A percentile compares a stretch with the other conserved stretches of the same genome.
Evolutionary conservation across 208 protist species (phyloP).

Genomic region (Leishmania tropica): DNA sequence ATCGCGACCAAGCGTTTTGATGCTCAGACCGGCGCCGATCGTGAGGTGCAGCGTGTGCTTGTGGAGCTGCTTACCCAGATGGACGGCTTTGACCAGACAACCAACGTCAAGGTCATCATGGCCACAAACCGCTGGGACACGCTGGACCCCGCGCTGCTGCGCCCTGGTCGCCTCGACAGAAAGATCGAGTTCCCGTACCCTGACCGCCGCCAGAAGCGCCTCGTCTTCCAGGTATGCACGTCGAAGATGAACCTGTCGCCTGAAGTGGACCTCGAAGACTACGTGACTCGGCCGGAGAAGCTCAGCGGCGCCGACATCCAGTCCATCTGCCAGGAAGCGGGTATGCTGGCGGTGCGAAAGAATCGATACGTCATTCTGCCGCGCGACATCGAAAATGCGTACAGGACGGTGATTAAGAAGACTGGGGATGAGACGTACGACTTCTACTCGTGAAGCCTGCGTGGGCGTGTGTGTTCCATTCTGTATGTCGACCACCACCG

Average conservation of each 20-base stretch:
- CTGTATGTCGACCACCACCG: no score
- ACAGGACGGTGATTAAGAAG: conserved; percentile 90
- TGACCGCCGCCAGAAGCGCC: conserved; percentile 98
- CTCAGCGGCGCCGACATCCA: conserved; percentile 98
- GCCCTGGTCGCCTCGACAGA: conserved; percentile 96
- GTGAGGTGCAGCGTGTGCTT: conserved; percentile 99
- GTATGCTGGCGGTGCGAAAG: conserved; percentile 99
- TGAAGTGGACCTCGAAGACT: conserved; percentile 98
- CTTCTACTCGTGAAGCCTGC: conserved; percentile 73
- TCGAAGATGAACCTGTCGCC: conserved; percentile 98
- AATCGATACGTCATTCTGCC: conserved; percentile 99
- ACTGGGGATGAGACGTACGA: conserved; percentile 83
- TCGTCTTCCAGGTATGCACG: conserved; percentile 99
- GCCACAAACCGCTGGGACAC: conserved; percentile 99
- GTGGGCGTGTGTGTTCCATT: neutral
- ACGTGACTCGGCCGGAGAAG: conserved; percentile 98
- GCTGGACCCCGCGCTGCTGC: conserved; percentile 98
- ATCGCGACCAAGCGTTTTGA: conserved; percentile 99
- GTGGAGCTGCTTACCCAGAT: conserved; percentile 99
- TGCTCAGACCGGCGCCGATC: conserved; percentile 98
- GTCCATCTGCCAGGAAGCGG: conserved; percentile 98
- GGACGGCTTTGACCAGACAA: conserved; percentile 99
- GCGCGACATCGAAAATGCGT: conserved; percentile 99
- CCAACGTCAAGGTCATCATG: conserved; percentile 99
- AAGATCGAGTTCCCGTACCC: conserved; percentile 99